Base-by-base conservation (phyloP, 1,139 yeast species). In the Candida sanyaensis region DNA sequence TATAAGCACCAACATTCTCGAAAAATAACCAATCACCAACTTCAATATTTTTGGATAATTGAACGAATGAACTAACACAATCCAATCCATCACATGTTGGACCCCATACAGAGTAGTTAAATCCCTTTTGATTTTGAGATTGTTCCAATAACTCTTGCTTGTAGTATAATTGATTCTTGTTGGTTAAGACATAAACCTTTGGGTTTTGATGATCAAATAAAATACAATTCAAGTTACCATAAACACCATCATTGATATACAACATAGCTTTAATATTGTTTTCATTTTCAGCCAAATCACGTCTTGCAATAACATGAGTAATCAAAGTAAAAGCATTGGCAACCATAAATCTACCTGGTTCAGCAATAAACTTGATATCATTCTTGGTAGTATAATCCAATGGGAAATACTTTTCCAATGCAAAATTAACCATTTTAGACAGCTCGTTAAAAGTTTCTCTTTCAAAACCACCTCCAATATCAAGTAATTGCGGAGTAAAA, bases 31-130 rank as follows among this genome's bases (percentile, higher is more conserved):
- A 93, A 65, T 93, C 98, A 12, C 97, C 98, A 43, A 87, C 86
- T 37, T 75, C 73, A 44, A 91, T 83, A 43, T 84, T 81, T 46
- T 78, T 76, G 13, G 83, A 75, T 62, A 92, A 73, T 43, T 59
- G 58, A 50, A 81, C 71, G 37, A 72, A 75, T 45, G 75, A 67
- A 27, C 88, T 68, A 50, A 93, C 83, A 65, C 96, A 88, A 66
- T 93, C 99, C 55, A 93, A 76, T 4, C 98, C 97, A 68, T 93
- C 99, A 70, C 99, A 93, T 23, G 98, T 93, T 43, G 98, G 99
- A 7, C 99, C 99, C 98, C 98, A 93, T 51, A 93, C 78, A 21
- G 96, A 84, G 62, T 75, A 89, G 55, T 52, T 53, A 34, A 41
- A 54, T 36, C 40, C 49, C 11, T 12, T 11, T 42, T 31, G 39